Percentiles rank a stretch among this genome's conserved stretches.
These are phyloP conservation scores for Orychophragmus violaceus DNA, from an alignment of 345 rosid genomes.

Conservation along the genomic window DNA sequence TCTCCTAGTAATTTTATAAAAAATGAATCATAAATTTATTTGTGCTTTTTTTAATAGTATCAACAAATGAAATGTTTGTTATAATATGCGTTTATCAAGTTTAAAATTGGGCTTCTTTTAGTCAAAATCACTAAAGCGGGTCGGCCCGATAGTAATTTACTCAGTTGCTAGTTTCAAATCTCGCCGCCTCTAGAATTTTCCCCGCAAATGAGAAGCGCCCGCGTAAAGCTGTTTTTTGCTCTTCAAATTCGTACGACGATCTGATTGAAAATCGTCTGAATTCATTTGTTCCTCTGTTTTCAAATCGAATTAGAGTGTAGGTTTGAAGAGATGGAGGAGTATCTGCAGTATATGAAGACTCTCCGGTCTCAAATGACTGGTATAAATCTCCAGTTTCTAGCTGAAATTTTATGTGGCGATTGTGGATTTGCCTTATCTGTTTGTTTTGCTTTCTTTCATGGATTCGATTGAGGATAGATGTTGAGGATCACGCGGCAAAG, in stretches of 20 bases:
- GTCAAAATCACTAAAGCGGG: neutral
- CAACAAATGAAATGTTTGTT: no score
- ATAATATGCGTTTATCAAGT: neutral
- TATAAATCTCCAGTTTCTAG: neutral
- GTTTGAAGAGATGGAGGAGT: constrained; percentile 55
- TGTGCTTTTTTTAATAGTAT: no score
- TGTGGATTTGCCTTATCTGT: neutral
- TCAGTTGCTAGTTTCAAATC: neutral
- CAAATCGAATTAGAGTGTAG: neutral
- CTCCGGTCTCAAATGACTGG: constrained; percentile 83
- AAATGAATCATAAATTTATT: no score
- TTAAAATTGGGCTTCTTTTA: neutral
- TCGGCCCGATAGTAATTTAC: neutral
- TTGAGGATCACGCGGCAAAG: constrained; percentile 77
- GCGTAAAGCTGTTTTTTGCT: neutral
- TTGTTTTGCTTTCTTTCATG: neutral
- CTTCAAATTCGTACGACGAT: no score
- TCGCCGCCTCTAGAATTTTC: no score
- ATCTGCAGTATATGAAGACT: constrained; percentile 69
- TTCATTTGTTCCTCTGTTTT: neutral
- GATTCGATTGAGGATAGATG: constrained; percentile 38
- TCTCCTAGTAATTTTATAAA: no score
- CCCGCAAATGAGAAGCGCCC: neutral
- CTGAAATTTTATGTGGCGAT: neutral
- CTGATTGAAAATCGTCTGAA: neutral